Evolutionary conservation across 441 rosid species (phyloP).

Genomic region (Eutrema salsugineum): DNA sequence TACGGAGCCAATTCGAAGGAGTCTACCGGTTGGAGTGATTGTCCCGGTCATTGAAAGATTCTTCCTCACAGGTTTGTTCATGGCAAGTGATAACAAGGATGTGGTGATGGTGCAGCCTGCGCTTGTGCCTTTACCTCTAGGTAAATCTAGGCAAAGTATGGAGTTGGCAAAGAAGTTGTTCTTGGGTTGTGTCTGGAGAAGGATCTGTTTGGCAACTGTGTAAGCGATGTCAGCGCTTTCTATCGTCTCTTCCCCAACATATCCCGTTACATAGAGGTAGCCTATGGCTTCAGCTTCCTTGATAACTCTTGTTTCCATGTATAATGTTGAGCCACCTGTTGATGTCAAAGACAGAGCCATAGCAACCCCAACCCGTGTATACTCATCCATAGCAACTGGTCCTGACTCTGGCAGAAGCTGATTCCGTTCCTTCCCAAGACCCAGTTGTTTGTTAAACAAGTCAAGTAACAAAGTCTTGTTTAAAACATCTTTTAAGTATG

Average conservation of each 20-base stretch:
- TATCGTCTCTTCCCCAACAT: constrained; percentile 75
- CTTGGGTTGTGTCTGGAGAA: constrained; percentile 51
- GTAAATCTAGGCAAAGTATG: constrained; percentile 53
- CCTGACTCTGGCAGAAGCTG: too few species aligned
- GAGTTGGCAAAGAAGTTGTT: constrained; percentile 57
- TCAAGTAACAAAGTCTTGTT: too few species aligned
- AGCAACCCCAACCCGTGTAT: too few species aligned
- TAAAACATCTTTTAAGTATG: too few species aligned
- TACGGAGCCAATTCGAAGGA: constrained; percentile 94
- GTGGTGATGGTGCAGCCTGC: constrained; percentile 96
- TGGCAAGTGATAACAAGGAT: constrained; percentile 76
- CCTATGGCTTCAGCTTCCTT: constrained; percentile 80
- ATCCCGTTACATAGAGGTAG: constrained; percentile 59
- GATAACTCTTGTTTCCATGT: constrained; percentile 60
- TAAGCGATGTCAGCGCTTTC: constrained; percentile 82
- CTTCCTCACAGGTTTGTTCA: constrained; percentile 62
- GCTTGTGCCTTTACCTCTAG: constrained; percentile 57
- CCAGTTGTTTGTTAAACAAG: too few species aligned
- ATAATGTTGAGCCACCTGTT: too few species aligned
- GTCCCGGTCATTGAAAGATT: constrained; percentile 98
- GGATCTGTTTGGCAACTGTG: constrained; percentile 55
- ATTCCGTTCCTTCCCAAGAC: too few species aligned
- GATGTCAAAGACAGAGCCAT: too few species aligned
- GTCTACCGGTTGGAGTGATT: constrained; percentile 73
- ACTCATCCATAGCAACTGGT: too few species aligned